Base-by-base conservation (phyloP, 352 stramenopile species). In the Thraustotheca clavata region DNA sequence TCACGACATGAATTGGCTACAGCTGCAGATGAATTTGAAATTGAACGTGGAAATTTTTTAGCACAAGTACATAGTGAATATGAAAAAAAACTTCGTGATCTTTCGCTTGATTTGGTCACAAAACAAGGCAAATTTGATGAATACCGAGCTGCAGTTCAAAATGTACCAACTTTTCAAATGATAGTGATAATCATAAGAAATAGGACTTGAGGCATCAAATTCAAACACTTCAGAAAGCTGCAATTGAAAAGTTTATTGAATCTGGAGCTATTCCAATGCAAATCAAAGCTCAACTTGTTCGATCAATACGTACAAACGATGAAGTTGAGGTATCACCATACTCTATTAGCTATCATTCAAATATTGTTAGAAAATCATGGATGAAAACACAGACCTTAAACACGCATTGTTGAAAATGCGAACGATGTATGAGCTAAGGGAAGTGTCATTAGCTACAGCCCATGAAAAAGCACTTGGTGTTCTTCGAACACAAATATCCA, bases 61-160 rank as follows among this genome's bases (percentile, higher is more conserved):
- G 79, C 73, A 31, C 66, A 86, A 12, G 66, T 91, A 12, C 69
- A 69, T 7, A 60, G 67, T 14, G 76, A 79, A 11, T 91, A 83
- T 68, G 77, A 84, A n/a, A 50, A 70, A n/a, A 80, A 83, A 20
- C 63, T 91, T 8, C 70, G 68, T 2, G 67, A 73, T 0, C 78
- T 88, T 67, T 76, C 83, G 24, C 55, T 72, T 0, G 71, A 87
- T 14, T 38, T 91, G 6, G 48, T 87, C 6, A 50, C 73, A 18
- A 84, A 79, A 29, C 73, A 88, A 52, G 74, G 81, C 4, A 73
- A 86, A 32, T 91, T 91, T 18, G 78, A 84, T 4, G 76, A 79
- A 31, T 88, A 81, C 48, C 76, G 80, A 16, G 62, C 73, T 14
- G 63, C 69, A 22, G 77, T 91, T 67, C 78, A 89, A 54, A 71